Evolutionary conservation across 1,284 basidiomycete genomes (phyloP), one percentile per base, ranked within the genome.

Genomic region (Leccinum pachyderme): DNA sequence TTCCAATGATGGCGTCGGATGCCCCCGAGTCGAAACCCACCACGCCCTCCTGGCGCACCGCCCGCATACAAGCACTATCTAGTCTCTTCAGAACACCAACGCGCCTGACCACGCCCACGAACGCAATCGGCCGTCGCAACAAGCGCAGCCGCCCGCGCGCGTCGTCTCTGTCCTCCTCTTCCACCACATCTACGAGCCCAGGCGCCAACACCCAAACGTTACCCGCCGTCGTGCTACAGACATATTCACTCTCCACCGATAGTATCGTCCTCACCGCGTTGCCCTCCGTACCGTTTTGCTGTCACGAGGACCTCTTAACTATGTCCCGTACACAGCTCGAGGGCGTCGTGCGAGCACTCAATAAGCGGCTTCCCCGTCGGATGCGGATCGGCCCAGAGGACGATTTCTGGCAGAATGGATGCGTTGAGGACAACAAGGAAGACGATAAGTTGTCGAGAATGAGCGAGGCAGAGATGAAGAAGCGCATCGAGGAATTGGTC

Each of bases 221-320:
- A 3, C 67, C 69, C 2, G 49, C 66, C 2, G 65, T 81, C 41
- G 75, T 80, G 8, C 65, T 84, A 5, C 82, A 83, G 65, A 81
- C 79, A 56, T 75, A 80, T 48, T 81, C 82, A 57, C 49, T 61
- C 8, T 70, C 71, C 32, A 73, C 77, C 11, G 81, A 82, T 58
- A 79, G 77, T 7, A 71, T 84, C n/a, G 72, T 84, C 47, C 80
- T 85, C 61, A 84, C 80, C 0, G 72, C 81, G 11, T 72, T 85
- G 6, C 68, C 73, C 52, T 67, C 68, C 27, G 63, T 77, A 3
- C 82, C 81, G 0, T 84, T 84, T 69, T 83, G 81, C 69, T 84
- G 81, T 66, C 81, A 84, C 63, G 81, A 82, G 53, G 83, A 84
- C 59, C 77, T 84, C 41, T 57, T 83, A 57, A 75, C 76, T 2